Evolutionary conservation across 441 rosid genomes (phyloP).

Genomic region (Pelargonium fulgidum): DNA sequence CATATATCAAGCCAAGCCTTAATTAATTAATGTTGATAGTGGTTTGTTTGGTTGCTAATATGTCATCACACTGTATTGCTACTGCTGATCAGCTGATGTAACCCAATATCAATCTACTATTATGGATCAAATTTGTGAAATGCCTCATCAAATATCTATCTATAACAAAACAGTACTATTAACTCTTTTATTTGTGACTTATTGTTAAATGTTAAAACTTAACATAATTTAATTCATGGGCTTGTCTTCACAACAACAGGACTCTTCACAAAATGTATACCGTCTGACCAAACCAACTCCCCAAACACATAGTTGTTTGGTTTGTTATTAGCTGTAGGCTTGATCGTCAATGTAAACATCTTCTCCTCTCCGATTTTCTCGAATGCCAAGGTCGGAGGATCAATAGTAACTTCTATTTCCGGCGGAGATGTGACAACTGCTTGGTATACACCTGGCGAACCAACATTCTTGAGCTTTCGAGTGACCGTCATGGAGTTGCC

Average conservation of each 20-base stretch:
- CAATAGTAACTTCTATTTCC: slow-evolving; percentile 29
- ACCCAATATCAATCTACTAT: too few species aligned
- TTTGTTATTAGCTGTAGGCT: background rate
- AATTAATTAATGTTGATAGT: too few species aligned
- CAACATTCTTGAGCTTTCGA: slow-evolving; percentile 53
- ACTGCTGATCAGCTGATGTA: too few species aligned
- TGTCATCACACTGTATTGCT: too few species aligned
- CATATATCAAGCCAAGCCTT: too few species aligned
- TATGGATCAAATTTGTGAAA: too few species aligned
- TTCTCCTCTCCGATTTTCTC: slow-evolving; percentile 36
- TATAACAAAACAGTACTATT: too few species aligned
- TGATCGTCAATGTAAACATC: slow-evolving; percentile 27
- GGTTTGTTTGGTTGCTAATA: too few species aligned
- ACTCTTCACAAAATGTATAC: slow-evolving; percentile 41
- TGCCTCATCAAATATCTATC: too few species aligned
- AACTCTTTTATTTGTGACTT: too few species aligned
- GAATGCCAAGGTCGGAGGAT: slow-evolving; percentile 28
- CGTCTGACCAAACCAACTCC: slow-evolving; percentile 46
- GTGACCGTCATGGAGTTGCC: slow-evolving; percentile 15
- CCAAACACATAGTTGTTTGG: slow-evolving; percentile 37
- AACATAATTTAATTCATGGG: background rate
- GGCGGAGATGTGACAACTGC: slow-evolving; percentile 24
- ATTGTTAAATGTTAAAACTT: too few species aligned
- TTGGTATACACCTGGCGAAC: slow-evolving; percentile 37
- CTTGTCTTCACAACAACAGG: slow-evolving; percentile 33